Evolutionary conservation across 1,284 basidiomycete genomes (phyloP).

Genomic region (Neolentinus lepideus): DNA sequence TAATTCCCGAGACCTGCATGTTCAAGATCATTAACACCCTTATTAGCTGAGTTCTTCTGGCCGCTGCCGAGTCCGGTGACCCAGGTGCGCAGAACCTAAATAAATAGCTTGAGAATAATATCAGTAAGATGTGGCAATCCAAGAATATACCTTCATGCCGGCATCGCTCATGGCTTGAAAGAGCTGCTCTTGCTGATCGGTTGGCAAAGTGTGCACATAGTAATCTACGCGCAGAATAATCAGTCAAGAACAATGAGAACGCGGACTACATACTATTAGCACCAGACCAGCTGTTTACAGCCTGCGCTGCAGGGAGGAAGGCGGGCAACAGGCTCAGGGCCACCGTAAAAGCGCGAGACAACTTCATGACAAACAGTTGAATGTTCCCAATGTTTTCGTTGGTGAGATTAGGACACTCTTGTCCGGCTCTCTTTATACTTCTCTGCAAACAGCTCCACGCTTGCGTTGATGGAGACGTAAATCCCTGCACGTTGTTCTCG

Average conservation of each 20-base stretch:
- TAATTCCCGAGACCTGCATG: background rate
- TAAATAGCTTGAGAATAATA: background rate
- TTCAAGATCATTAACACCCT: background rate
- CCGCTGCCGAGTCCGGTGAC: background rate
- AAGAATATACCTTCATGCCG: background rate
- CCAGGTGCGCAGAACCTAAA: background rate
- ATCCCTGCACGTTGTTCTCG: too few species aligned
- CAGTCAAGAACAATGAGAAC: background rate
- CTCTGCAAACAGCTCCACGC: too few species aligned
- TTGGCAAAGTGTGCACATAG: background rate
- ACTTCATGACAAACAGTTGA: too few species aligned
- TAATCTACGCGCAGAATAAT: background rate
- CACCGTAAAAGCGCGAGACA: too few species aligned
- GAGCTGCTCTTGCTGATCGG: background rate
- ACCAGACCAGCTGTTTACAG: too few species aligned
- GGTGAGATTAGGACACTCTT: too few species aligned
- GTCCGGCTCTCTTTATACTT: too few species aligned
- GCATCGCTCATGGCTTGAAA: background rate
- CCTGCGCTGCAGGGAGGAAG: too few species aligned
- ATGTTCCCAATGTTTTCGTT: too few species aligned
- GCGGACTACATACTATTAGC: too few species aligned
- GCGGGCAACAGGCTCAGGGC: too few species aligned
- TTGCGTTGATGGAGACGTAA: too few species aligned
- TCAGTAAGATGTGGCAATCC: background rate
- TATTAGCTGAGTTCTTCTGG: background rate